These are phyloP conservation scores for Verticillium alfalfae DNA, from an alignment of 2,329 filamentous ascomycete species.

Conservation along the genomic window DNA sequence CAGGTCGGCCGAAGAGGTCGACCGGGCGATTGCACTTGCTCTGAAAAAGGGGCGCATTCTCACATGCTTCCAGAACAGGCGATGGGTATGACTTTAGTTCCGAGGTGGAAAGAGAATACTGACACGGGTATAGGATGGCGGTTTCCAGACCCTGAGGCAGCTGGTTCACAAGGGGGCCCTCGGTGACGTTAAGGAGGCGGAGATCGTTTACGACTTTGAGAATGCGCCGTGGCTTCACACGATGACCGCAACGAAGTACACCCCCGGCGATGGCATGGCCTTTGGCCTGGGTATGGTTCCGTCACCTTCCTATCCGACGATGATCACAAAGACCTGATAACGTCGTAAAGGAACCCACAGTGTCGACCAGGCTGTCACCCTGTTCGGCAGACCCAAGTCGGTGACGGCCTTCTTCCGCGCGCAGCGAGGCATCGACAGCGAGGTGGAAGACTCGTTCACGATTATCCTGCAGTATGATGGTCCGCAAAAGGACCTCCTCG, in stretches of 20 bases:
- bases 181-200: slow-evolving; percentile 58
- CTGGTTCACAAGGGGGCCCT: slow-evolving; percentile 47
- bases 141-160: slow-evolving; percentile 56
- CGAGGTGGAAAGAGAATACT: not conserved
- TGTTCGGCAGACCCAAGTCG: slow-evolving; percentile 51
- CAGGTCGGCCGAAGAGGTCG: slow-evolving; percentile 50
- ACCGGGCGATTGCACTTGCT: slow-evolving; percentile 44
- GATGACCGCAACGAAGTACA: slow-evolving; percentile 24
- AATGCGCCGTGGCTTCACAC: slow-evolving; percentile 29
- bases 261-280: slow-evolving; percentile 31
- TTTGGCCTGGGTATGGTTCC: slow-evolving; percentile 31
- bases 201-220: slow-evolving; percentile 59
- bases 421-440: slow-evolving; percentile 37
- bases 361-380: slow-evolving; percentile 53
- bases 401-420: slow-evolving; percentile 53
- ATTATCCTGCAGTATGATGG: slow-evolving; percentile 53
- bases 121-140: slow-evolving; percentile 36
- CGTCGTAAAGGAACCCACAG: slow-evolving; percentile 46
- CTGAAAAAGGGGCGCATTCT: slow-evolving; percentile 38
- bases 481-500: slow-evolving; percentile 38
- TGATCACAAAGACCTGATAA: not conserved
- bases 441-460: slow-evolving; percentile 43
- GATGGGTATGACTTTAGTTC: slow-evolving; percentile 1
- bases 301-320: not conserved
- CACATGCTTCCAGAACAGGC: slow-evolving; percentile 43